These are phyloP conservation scores for Cylindrotheca closterium DNA, from an alignment of 108 stramenopile species.

Conservation along the genomic window DNA sequence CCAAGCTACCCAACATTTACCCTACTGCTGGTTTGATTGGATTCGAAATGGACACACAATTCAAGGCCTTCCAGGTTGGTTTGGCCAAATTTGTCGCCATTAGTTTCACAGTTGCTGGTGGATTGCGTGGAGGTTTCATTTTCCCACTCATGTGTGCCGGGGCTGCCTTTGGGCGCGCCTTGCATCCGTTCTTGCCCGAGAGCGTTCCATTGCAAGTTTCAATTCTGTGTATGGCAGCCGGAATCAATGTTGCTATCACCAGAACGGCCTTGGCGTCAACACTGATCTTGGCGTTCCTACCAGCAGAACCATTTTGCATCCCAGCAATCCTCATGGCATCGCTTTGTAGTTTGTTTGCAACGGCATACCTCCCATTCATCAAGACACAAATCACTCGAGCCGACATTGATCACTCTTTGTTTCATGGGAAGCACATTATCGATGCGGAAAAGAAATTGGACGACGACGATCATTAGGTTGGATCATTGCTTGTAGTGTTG, in stretches of 20 bases:
- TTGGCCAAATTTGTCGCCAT: conserved; percentile 57
- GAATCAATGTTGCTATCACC: conserved; percentile 71
- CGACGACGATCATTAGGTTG: conserved; percentile 1
- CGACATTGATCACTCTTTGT: conserved; percentile 54
- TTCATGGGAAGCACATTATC: conserved; percentile 22
- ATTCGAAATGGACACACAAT: conserved; percentile 52
- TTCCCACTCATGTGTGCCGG: conserved; percentile 66
- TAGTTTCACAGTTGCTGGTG: conserved; percentile 70
- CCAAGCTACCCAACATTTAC: conserved; percentile 53
- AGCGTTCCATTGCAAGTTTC: conserved; percentile 35
- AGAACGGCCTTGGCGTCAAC: conserved; percentile 56
- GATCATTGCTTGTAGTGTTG: too few species aligned
- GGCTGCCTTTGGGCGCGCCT: conserved; percentile 53
- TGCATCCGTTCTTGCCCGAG: conserved; percentile 39
- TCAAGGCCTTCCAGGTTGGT: conserved; percentile 45
- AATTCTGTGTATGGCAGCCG: conserved; percentile 55
- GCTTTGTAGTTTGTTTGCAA: conserved; percentile 52
- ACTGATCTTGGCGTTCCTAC: conserved; percentile 51
- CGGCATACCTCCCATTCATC: conserved; percentile 63
- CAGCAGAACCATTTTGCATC: conserved; percentile 54
- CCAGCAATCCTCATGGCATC: conserved; percentile 55
- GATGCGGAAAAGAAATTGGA: conserved; percentile 6
- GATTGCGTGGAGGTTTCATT: conserved; percentile 64
- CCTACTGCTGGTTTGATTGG: conserved; percentile 57
- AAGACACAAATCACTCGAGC: conserved; percentile 54